Conservation (phyloP, 106 monocot species). For the Amphibolis antarctica region DNA sequence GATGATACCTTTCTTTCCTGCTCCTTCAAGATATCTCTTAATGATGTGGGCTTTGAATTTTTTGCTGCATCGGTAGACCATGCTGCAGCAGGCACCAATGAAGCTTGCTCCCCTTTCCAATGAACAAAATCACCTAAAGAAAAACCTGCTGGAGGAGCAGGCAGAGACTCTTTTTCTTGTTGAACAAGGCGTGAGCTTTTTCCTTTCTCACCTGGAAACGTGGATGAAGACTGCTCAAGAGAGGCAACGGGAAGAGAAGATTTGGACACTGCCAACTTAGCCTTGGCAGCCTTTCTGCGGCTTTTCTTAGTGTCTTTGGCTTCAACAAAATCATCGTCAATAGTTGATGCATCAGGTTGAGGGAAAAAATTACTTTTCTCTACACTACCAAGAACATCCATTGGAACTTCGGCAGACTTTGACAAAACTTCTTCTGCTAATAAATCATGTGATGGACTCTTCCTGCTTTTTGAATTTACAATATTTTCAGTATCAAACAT, state of each 20-base stretch:
- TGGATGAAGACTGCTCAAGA: constrained; percentile 24
- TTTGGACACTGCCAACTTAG: constrained; percentile 49
- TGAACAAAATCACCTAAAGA: constrained; percentile 86
- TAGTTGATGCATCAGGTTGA: constrained; percentile 2
- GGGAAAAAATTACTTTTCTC: constrained; percentile 12
- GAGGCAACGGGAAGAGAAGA: constrained; percentile 35
- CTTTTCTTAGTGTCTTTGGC: constrained; percentile 78
- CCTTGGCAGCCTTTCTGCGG: constrained; percentile 70
- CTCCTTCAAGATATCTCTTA: constrained; percentile 79
- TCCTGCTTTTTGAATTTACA: constrained; percentile 29
- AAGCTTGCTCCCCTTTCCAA: constrained; percentile 73
- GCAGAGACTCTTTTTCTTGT: constrained; percentile 43
- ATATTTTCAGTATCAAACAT: constrained; percentile 8
- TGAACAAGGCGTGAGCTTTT: constrained; percentile 33
- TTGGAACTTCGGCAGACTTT: constrained; percentile 33
- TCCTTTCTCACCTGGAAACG: constrained; percentile 21
- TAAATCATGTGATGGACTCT: constrained; percentile 69
- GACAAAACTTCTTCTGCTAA: constrained; percentile 67
- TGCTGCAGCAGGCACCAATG: constrained; percentile 36
- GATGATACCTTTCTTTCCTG: constrained; percentile 47
- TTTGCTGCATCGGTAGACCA: constrained; percentile 67
- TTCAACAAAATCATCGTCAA: constrained; percentile 71
- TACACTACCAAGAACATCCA: constrained; percentile 9
- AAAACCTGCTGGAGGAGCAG: constrained; percentile 57
- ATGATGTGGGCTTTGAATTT: constrained; percentile 42